Conservation (phyloP, 1,284 basidiomycete species). For the Athelia sp. region DNA sequence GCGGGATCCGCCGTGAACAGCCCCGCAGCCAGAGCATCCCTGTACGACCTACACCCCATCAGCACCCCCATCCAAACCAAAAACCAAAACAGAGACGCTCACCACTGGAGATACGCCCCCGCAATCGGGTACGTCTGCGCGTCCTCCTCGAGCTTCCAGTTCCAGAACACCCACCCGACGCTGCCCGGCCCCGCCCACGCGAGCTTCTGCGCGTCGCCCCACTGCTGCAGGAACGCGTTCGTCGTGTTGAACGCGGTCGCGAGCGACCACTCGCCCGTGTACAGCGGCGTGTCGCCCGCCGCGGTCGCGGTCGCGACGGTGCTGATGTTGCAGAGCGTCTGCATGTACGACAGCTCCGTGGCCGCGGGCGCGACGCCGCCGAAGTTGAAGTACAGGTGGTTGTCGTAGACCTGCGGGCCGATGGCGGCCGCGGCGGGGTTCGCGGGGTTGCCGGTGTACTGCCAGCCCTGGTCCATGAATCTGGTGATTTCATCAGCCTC, state of each 20-base stretch:
- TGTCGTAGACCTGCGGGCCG: slow-evolving; percentile 70
- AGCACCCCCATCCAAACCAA: not conserved
- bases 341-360: not conserved
- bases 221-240: slow-evolving; percentile 56
- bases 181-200: slow-evolving; percentile 35
- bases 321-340: slow-evolving; percentile 22
- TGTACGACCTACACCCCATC: not conserved
- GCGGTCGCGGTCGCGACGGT: slow-evolving; percentile 64
- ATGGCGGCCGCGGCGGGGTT: slow-evolving; percentile 65
- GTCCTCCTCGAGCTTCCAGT: not conserved
- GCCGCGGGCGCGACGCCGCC: not conserved
- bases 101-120: not conserved
- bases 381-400: slow-evolving; percentile 44
- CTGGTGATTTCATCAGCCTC: too few species aligned
- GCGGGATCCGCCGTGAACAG: not conserved
- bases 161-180: slow-evolving; percentile 53
- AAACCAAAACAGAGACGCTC: not conserved
- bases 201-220: slow-evolving; percentile 79
- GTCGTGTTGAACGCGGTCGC: slow-evolving; percentile 63
- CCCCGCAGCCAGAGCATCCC: not conserved
- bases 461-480: slow-evolving; percentile 79
- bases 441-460: slow-evolving; percentile 49
- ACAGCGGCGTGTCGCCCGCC: slow-evolving; percentile 45
- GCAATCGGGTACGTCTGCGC: not conserved
- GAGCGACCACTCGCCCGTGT: slow-evolving; percentile 65